These are phyloP conservation scores for Acer yangbiense DNA, from an alignment of 345 rosid species.

Conservation along the genomic window DNA sequence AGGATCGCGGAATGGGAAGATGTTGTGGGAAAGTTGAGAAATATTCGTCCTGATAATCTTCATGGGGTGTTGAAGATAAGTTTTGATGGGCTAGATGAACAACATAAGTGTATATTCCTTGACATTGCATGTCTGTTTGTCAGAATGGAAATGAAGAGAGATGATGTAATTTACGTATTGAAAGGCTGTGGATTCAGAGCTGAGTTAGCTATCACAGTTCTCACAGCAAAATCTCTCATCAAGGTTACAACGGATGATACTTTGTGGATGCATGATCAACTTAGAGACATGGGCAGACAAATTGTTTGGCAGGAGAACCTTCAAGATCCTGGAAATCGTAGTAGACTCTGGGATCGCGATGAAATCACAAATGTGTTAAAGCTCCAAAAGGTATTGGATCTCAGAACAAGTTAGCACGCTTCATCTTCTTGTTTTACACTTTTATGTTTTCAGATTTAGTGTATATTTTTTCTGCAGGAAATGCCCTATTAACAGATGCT, in stretches of 20 bases:
- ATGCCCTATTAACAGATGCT: no score
- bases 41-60: slow-evolving; percentile 32
- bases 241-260: slow-evolving; percentile 30
- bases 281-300: slow-evolving; percentile 78
- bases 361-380: slow-evolving; percentile 48
- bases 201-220: slow-evolving; percentile 48
- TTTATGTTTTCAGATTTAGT: not conserved
- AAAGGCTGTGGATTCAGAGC: slow-evolving; percentile 61
- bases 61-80: slow-evolving; percentile 56
- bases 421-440: not conserved
- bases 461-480: not conserved
- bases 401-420: not conserved
- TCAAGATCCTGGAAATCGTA: slow-evolving; percentile 41
- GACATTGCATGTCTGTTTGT: slow-evolving; percentile 73
- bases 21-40: slow-evolving; percentile 42
- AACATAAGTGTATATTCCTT: slow-evolving; percentile 55
- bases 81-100: slow-evolving; percentile 47
- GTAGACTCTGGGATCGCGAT: slow-evolving; percentile 66
- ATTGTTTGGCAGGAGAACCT: slow-evolving; percentile 35
- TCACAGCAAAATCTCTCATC: slow-evolving; percentile 55
- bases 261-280: slow-evolving; percentile 79
- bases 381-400: slow-evolving; percentile 38
- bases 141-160: slow-evolving; percentile 39
- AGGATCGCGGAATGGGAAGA: slow-evolving; percentile 51
- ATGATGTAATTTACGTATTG: slow-evolving; percentile 49